phyloP scores from a whole-genome alignment of 2,329 filamentous ascomycete species.

The Xylaria sp. region DNA sequence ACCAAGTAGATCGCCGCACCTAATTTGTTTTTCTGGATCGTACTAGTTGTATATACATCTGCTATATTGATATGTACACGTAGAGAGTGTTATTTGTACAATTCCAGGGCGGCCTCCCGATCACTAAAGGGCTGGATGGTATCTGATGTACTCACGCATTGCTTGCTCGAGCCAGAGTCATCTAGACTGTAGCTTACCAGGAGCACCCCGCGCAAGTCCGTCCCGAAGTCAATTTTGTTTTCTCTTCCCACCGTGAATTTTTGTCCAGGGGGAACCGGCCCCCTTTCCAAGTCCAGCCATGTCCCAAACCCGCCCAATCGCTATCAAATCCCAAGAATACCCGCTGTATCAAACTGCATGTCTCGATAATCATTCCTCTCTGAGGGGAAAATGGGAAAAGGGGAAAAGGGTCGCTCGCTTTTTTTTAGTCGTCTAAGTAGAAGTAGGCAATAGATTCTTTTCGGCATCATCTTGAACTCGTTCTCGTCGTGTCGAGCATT shows the following conservation, averaged over 20 bases:
- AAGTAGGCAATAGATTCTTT: slow-evolving; percentile 12
- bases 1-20: not conserved
- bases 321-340: slow-evolving; percentile 4
- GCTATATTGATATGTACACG: slow-evolving; percentile 28
- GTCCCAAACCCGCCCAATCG: not conserved
- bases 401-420: slow-evolving; percentile 24
- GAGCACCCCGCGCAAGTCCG: slow-evolving; percentile 21
- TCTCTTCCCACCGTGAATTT: slow-evolving; percentile 11
- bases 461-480: slow-evolving; percentile 5
- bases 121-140: slow-evolving; percentile 9
- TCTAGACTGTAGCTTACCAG: slow-evolving; percentile 35
- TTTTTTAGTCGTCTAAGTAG: slow-evolving; percentile 17
- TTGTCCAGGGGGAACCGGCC: slow-evolving; percentile 20
- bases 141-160: slow-evolving; percentile 17
- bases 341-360: slow-evolving; percentile 14
- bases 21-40: not conserved
- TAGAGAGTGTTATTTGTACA: slow-evolving; percentile 26
- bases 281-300: slow-evolving; percentile 16
- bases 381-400: not conserved
- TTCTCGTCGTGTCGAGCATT: slow-evolving; percentile 29
- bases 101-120: slow-evolving; percentile 23
- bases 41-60: slow-evolving; percentile 27
- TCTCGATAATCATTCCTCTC: slow-evolving; percentile 21
- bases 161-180: slow-evolving; percentile 28
- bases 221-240: slow-evolving; percentile 1